phyloP scores from a whole-genome alignment of 1,139 yeast genomes.

The Kodamaea derodonti region DNA sequence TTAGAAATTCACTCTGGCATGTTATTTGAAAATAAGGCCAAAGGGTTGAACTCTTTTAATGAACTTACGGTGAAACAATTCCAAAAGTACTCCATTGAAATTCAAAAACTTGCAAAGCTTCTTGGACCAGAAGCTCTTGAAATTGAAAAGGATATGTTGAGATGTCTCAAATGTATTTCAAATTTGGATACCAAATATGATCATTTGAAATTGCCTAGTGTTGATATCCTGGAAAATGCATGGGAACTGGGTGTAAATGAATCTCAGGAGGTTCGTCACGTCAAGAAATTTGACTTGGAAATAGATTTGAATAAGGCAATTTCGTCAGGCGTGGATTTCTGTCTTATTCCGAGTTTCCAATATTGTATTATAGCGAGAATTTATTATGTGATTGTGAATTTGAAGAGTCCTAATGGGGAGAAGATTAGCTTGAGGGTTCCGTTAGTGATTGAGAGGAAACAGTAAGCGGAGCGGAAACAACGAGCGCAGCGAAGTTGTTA shows the following conservation, averaged over 20 bases:
- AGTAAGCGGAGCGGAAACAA: too few species aligned
- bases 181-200: constrained; percentile 27
- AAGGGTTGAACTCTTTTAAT: constrained; percentile 30
- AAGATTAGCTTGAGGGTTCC: constrained; percentile 31
- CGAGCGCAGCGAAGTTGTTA: not conserved
- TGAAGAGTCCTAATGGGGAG: constrained; percentile 28
- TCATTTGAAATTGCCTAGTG: constrained; percentile 16
- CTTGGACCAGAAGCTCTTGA: constrained; percentile 22
- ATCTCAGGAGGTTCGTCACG: constrained; percentile 14
- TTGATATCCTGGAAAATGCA: constrained; percentile 13
- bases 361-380: constrained; percentile 31
- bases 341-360: constrained; percentile 40
- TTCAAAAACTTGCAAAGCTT: constrained; percentile 24
- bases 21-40: constrained; percentile 32
- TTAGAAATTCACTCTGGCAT: constrained; percentile 34
- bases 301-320: constrained; percentile 19
- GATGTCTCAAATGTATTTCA: constrained; percentile 34
- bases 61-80: constrained; percentile 28
- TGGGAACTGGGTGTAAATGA: constrained; percentile 20
- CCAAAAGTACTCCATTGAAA: constrained; percentile 29
- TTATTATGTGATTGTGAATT: constrained; percentile 29
- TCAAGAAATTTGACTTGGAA: constrained; percentile 20
- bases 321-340: constrained; percentile 18
- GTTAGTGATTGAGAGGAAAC: constrained; percentile 18
- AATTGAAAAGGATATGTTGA: constrained; percentile 23